These are phyloP conservation scores for Alopecurus myosuroides DNA, from an alignment of 176 grass and related monocot genomes.

Conservation along the genomic window DNA sequence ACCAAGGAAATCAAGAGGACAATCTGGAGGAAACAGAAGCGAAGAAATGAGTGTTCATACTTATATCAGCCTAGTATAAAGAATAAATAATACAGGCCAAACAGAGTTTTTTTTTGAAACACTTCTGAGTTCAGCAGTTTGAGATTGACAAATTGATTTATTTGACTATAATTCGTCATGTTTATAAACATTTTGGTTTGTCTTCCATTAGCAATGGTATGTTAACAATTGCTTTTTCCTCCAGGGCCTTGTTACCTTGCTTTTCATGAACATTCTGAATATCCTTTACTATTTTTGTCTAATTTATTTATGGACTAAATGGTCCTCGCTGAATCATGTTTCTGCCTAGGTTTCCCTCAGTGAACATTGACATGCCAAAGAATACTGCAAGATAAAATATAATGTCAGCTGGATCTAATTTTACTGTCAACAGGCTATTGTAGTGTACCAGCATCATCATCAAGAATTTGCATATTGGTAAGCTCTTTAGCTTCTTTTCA, in stretches of 20 bases:
- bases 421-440: slow-evolving; percentile 5
- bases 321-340: slow-evolving; percentile 14
- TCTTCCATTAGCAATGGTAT: slow-evolving; percentile 18
- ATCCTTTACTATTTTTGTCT: not conserved
- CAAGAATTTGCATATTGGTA: slow-evolving; percentile 11
- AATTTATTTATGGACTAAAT: not conserved
- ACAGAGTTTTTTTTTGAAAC: not conserved
- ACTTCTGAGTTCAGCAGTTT: slow-evolving; percentile 1
- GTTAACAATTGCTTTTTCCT: not conserved
- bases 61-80: not conserved
- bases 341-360: slow-evolving; percentile 8
- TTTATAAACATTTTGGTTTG: not conserved
- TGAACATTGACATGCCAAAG: not conserved
- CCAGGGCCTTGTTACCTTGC: not conserved
- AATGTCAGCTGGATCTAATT: not conserved
- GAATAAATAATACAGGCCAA: not conserved
- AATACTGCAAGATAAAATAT: not conserved
- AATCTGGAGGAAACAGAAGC: slow-evolving; percentile 8
- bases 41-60: not conserved
- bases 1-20: not conserved
- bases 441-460: not conserved
- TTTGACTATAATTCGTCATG: not conserved
- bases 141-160: slow-evolving; percentile 11
- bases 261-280: not conserved
- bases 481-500: not conserved